Conservation (phyloP, 106 monocot genomes). For the Alisma plantagoaquatica region DNA sequence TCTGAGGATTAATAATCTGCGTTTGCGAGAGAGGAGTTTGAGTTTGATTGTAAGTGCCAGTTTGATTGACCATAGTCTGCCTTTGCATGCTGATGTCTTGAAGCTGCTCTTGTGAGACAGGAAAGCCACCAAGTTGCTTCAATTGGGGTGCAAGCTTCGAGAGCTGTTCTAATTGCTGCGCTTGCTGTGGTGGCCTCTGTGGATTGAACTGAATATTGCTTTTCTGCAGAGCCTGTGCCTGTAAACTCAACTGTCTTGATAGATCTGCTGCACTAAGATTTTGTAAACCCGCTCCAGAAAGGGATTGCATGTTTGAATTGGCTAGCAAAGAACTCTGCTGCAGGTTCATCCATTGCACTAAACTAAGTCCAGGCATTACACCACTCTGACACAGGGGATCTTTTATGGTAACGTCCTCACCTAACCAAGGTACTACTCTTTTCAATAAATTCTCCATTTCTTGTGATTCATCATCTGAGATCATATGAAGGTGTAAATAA, state of each 20-base stretch:
- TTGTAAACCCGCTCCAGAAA: constrained; percentile 37
- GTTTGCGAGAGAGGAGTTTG: constrained; percentile 28
- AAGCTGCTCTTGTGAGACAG: constrained; percentile 35
- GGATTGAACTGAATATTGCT: constrained; percentile 47
- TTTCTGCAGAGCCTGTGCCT: constrained; percentile 55
- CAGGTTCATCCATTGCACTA: constrained; percentile 93
- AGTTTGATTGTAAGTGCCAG: constrained; percentile 27
- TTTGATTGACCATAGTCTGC: constrained; percentile 34
- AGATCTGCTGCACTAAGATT: constrained; percentile 46
- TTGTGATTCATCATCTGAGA: constrained; percentile 78
- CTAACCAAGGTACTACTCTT: constrained; percentile 79
- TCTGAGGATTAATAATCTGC: background rate
- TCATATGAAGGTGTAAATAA: background rate
- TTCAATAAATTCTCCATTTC: constrained; percentile 84
- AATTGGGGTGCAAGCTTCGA: constrained; percentile 28
- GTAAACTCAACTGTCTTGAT: constrained; percentile 50
- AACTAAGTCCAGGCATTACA: constrained; percentile 68
- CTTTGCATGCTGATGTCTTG: constrained; percentile 31
- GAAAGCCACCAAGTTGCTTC: constrained; percentile 26
- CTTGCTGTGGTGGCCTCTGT: constrained; percentile 33
- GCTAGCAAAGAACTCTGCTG: constrained; percentile 52
- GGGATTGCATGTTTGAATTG: constrained; percentile 38
- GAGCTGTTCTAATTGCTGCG: constrained; percentile 35
- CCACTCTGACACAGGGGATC: constrained; percentile 64
- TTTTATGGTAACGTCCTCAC: constrained; percentile 81